Base-by-base conservation (phyloP, 1,284 basidiomycete genomes). In the Tilletia setariae region DNA sequence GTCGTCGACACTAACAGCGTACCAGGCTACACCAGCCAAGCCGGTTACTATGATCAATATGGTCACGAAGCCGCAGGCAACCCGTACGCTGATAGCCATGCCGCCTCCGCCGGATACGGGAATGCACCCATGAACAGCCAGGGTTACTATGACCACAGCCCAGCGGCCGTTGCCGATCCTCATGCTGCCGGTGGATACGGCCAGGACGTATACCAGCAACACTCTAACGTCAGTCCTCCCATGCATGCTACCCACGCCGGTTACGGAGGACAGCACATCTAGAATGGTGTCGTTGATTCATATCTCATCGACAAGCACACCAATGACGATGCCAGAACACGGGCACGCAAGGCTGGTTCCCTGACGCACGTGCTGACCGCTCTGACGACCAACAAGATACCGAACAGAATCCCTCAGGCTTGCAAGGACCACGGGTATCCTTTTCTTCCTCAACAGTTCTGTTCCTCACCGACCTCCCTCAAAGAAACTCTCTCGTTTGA, bases 21-120 rank as follows among this genome's bases (percentile, higher is more conserved):
- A 23, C 40, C 62, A 7, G 62, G 62, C 32, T 43, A 46, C n/a
- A 42, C 19, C 40, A n/a, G 11, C 64, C 19, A 28, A 11, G 21
- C n/a, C n/a, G 67, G 67, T 49, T 68, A 68, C 56, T 59, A 66
- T 25, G 67, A 65, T 47, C 64, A 43, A 30, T 68, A 68, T 43
- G 63, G 47, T 9, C 35, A 56, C 9, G 32, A 43, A 13, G 23
- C 62, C 4, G 40, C 40, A 15, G 8, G 35, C n/a, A 42, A 63
- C 25, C 35, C n/a, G 13, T 63, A 63, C 42, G 62, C 62, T n/a
- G 62, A 46, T 23, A n/a, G n/a, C 11, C 43, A 63, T 21, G 62
- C 42, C 40, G 62, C 61, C n/a, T 25, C 40, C 43, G 23, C 62
- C n/a, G 32, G 32, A 21, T 63, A 63, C 62, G 43, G 62, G 9